Conservation (phyloP, 1,284 basidiomycete species). For the Neonothopanus nambi region DNA sequence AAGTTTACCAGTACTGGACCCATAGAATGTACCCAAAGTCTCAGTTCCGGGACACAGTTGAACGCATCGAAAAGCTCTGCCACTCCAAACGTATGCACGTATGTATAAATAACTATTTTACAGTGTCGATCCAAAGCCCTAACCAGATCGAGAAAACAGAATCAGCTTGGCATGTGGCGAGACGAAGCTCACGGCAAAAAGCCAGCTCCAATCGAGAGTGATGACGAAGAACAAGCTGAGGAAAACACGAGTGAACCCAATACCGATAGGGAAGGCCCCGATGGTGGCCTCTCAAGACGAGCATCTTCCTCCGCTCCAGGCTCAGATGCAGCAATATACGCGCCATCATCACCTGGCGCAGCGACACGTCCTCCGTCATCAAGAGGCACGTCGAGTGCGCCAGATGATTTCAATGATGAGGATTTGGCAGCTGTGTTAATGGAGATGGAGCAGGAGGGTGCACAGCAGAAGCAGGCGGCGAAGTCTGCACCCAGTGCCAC, state of each 20-base stretch:
- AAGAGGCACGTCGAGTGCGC: constrained; percentile 22
- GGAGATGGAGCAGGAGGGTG: constrained; percentile 11
- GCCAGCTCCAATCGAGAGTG: constrained; percentile 24
- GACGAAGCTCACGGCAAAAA: constrained; percentile 66
- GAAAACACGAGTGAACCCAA: constrained; percentile 30
- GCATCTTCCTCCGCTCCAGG: constrained; percentile 15
- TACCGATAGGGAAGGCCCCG: constrained; percentile 26
- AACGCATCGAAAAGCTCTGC: constrained; percentile 82
- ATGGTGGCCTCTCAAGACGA: neutral
- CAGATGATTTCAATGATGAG: constrained; percentile 11
- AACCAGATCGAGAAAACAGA: constrained; percentile 46
- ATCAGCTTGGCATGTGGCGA: constrained; percentile 70
- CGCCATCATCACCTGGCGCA: constrained; percentile 40
- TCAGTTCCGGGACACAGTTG: constrained; percentile 81
- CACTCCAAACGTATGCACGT: constrained; percentile 84
- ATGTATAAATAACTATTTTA: constrained; percentile 17
- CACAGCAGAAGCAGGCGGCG: constrained; percentile 9
- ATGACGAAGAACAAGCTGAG: constrained; percentile 33
- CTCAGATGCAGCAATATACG: constrained; percentile 29
- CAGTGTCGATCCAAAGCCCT: neutral
- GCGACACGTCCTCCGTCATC: constrained; percentile 54
- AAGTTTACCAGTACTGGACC: constrained; percentile 89
- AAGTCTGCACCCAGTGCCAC: constrained; percentile 11
- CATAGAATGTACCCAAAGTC: constrained; percentile 88
- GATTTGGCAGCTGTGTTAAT: constrained; percentile 7